phyloP scores from a whole-genome alignment of 805 yeast species.

The Hanseniaspora mollemarum region DNA sequence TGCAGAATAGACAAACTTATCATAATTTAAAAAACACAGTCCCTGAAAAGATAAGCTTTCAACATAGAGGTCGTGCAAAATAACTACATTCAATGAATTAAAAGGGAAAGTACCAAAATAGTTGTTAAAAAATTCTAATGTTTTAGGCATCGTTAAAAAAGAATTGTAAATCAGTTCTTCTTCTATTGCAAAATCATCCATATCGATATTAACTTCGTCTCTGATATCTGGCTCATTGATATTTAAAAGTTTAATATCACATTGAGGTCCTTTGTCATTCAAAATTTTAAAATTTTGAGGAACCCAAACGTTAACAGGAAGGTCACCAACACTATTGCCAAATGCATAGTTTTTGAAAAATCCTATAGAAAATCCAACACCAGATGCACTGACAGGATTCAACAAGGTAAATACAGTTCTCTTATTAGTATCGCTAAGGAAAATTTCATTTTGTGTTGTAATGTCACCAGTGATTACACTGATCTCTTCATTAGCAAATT shows the following conservation, averaged over 20 bases:
- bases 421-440: constrained; percentile 36
- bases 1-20: constrained; percentile 57
- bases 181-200: constrained; percentile 40
- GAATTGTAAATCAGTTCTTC: constrained; percentile 55
- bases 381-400: constrained; percentile 86
- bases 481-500: constrained; percentile 26
- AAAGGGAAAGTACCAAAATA: constrained; percentile 93
- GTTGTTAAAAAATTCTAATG: constrained; percentile 69
- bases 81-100: constrained; percentile 64
- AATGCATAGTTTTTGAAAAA: constrained; percentile 49
- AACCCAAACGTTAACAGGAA: constrained; percentile 4
- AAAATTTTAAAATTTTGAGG: neutral
- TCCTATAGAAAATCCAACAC: constrained; percentile 90
- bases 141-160: constrained; percentile 62
- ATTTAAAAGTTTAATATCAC: neutral
- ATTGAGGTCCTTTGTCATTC: neutral
- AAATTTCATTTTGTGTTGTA: constrained; percentile 16
- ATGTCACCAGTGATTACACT: constrained; percentile 7
- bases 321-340: constrained; percentile 39
- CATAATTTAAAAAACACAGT: constrained; percentile 44
- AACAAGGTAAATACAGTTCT: constrained; percentile 51
- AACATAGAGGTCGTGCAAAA: constrained; percentile 47
- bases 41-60: constrained; percentile 62
- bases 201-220: constrained; percentile 22
- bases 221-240: constrained; percentile 2